These are phyloP conservation scores for Gentiana dahurica DNA, from an alignment of 257 asterid genomes.

Conservation along the genomic window DNA sequence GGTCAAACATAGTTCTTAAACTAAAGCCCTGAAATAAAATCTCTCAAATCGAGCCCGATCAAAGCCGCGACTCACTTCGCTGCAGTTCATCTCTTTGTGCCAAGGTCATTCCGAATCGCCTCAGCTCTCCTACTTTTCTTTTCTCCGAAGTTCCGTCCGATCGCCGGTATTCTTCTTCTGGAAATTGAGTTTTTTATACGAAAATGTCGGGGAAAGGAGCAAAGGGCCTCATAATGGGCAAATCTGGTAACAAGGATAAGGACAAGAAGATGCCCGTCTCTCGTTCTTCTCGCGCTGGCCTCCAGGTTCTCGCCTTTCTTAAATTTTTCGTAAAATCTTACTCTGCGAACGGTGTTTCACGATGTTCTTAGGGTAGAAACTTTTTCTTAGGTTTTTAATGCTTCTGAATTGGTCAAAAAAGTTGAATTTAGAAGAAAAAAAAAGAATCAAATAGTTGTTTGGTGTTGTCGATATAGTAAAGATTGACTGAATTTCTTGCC, in stretches of 20 bases:
- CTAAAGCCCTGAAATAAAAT: not conserved
- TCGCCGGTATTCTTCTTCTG: not conserved
- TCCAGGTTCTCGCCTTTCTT: constrained; percentile 9
- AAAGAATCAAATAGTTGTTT: no score
- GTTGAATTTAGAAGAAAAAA: no score
- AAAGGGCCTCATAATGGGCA: constrained; percentile 22
- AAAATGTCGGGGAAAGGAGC: constrained; percentile 31
- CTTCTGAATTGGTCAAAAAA: no score
- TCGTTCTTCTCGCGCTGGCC: constrained; percentile 25
- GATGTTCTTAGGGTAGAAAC: no score
- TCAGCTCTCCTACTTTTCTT: constrained; percentile 1
- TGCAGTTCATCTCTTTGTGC: no score
- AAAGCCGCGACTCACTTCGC: not conserved
- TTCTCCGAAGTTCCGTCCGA: not conserved
- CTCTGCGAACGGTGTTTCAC: no score
- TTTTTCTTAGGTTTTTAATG: no score
- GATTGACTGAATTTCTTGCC: no score
- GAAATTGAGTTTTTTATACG: not conserved
- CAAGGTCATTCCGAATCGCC: not conserved
- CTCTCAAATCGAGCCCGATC: constrained; percentile 1
- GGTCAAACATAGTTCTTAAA: no score
- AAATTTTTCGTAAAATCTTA: no score
- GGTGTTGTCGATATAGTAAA: no score
- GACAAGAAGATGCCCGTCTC: constrained; percentile 23
- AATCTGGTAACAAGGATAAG: constrained; percentile 14